Conservation (phyloP, 352 stramenopile species). For the Elongisporangium prolatum region DNA sequence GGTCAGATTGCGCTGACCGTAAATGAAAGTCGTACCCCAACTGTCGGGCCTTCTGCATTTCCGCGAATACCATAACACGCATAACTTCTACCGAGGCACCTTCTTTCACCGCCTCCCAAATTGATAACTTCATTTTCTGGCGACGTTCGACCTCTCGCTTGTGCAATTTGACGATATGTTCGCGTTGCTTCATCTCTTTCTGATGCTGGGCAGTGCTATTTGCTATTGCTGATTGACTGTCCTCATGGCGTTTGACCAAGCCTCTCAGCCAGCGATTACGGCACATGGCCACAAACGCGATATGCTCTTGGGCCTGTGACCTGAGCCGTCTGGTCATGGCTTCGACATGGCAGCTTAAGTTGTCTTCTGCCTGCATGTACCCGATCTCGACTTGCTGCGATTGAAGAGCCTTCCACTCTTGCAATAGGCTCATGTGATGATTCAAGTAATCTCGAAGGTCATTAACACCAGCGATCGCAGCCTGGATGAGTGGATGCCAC, state of each 20-base stretch:
- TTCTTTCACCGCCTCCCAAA: constrained; percentile 65
- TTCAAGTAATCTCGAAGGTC: constrained; percentile 26
- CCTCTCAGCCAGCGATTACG: constrained; percentile 39
- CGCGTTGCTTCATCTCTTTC: constrained; percentile 7
- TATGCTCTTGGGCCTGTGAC: constrained; percentile 18
- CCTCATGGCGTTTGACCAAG: constrained; percentile 25
- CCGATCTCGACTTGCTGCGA: constrained; percentile 22
- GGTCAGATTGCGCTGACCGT: constrained; percentile 37
- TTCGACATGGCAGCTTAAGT: constrained; percentile 16
- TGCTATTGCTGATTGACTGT: constrained; percentile 9
- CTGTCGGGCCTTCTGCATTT: constrained; percentile 61
- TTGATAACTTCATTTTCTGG: constrained; percentile 40
- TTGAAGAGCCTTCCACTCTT: constrained; percentile 24
- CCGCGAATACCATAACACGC: constrained; percentile 42
- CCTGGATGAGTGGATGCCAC: constrained; percentile 35
- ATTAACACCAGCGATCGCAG: constrained; percentile 20
- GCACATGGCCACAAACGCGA: constrained; percentile 22
- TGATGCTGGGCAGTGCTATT: constrained; percentile 9
- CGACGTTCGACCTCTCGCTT: constrained; percentile 17
- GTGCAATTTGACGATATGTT: constrained; percentile 13
- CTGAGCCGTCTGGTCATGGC: constrained; percentile 9
- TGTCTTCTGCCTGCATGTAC: constrained; percentile 37
- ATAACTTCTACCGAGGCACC: constrained; percentile 41
- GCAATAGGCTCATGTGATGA: constrained; percentile 31
- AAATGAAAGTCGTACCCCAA: constrained; percentile 55